Evolutionary conservation across 306 rosid species (phyloP).

Genomic region (Prosopis cineraria): DNA sequence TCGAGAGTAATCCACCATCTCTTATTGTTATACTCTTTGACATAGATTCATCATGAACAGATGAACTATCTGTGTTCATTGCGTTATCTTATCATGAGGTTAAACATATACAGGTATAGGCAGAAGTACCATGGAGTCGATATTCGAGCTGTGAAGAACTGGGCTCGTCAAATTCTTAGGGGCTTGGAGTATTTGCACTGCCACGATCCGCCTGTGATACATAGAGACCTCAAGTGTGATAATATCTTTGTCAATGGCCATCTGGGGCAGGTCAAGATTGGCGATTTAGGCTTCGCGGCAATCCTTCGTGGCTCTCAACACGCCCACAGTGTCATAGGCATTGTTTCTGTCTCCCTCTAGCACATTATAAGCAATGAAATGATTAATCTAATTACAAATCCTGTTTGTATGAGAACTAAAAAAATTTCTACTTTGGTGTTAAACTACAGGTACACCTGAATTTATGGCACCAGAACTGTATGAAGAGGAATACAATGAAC

Average conservation of each 20-base stretch:
- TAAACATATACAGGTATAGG: constrained; percentile 53
- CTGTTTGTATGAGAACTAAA: not conserved
- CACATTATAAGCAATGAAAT: not conserved
- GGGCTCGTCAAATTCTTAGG: constrained; percentile 74
- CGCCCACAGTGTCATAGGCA: constrained; percentile 92
- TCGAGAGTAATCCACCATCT: constrained; percentile 62
- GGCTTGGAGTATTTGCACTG: constrained; percentile 77
- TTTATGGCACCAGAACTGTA: constrained; percentile 98
- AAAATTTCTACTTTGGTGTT: not conserved
- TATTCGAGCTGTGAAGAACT: constrained; percentile 68
- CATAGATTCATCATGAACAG: not conserved
- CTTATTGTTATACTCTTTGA: not conserved
- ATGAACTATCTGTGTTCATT: not conserved
- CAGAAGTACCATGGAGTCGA: constrained; percentile 57
- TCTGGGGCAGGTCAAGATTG: constrained; percentile 82
- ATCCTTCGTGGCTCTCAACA: constrained; percentile 67
- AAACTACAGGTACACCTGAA: constrained; percentile 78
- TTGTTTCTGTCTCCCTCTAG: constrained; percentile 14
- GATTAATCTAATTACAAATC: not conserved
- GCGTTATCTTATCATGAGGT: not conserved
- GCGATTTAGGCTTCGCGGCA: constrained; percentile 89
- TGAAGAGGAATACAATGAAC: constrained; percentile 83
- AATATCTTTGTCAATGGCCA: constrained; percentile 91
- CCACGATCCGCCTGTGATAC: constrained; percentile 81
- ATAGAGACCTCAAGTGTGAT: constrained; percentile 91